Conservation (phyloP, 495 filamentous ascomycete species). For the Neurospora sp. region DNA sequence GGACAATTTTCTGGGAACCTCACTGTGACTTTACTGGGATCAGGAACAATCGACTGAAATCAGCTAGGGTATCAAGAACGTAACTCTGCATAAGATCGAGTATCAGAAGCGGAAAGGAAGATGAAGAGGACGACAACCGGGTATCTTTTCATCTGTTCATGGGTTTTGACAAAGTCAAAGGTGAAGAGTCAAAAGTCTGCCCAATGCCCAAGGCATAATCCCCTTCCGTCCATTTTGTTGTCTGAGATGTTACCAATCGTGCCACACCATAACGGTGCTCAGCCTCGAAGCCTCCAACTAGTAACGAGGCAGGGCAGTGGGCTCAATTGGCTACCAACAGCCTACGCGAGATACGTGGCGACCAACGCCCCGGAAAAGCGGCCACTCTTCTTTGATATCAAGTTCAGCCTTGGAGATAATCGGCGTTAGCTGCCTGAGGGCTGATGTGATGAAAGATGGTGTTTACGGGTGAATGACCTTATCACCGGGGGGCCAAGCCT, state of each 20-base stretch:
- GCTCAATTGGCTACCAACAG: background rate
- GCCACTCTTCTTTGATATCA: background rate
- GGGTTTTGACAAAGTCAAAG: background rate
- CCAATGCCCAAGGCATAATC: background rate
- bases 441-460: background rate
- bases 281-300: background rate
- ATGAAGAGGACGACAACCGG: background rate
- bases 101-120: background rate
- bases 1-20: background rate
- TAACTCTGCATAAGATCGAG: background rate
- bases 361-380: background rate
- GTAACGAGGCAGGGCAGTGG: background rate
- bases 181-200: background rate
- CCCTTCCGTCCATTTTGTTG: background rate
- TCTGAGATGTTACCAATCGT: background rate
- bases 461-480: background rate
- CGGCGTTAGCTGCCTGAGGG: background rate
- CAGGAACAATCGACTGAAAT: background rate
- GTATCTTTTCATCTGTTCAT: background rate
- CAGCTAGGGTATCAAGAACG: background rate
- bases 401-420: background rate
- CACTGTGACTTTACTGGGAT: background rate
- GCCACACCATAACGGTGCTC: background rate
- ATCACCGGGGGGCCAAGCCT: background rate
- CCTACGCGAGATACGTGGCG: background rate